phyloP scores from a whole-genome alignment of 2,329 filamentous ascomycete genomes.

The Aspergillus ibericus region DNA sequence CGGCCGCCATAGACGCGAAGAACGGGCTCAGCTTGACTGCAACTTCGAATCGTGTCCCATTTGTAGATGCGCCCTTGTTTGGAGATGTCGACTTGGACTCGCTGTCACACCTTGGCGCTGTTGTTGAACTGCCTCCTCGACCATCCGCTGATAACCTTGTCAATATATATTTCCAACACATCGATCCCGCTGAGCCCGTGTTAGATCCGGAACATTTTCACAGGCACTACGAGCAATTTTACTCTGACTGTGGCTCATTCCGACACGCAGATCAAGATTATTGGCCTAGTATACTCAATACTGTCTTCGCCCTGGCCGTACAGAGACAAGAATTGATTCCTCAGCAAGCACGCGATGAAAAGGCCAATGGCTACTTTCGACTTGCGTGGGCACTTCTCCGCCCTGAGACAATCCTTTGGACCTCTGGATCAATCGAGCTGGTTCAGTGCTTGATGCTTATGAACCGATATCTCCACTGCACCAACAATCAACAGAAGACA shows the following conservation, averaged over 20 bases:
- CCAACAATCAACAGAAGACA: constrained; percentile 20
- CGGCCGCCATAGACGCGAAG: constrained; percentile 18
- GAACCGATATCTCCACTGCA: constrained; percentile 24
- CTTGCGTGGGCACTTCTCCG: constrained; percentile 19
- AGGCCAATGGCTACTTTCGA: constrained; percentile 17
- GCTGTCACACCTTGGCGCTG: neutral
- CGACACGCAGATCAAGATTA: neutral
- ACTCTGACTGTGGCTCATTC: neutral
- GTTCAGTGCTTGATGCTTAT: constrained; percentile 22
- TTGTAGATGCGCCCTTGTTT: constrained; percentile 24
- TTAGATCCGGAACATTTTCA: constrained; percentile 14
- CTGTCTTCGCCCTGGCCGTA: constrained; percentile 19
- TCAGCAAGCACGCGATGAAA: constrained; percentile 9
- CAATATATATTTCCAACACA: constrained; percentile 19
- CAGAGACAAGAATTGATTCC: constrained; percentile 17
- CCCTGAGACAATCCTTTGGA: constrained; percentile 17
- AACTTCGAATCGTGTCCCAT: constrained; percentile 13
- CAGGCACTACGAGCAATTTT: constrained; percentile 9
- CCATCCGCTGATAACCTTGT: constrained; percentile 17
- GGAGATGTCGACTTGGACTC: constrained; percentile 13
- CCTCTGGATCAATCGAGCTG: constrained; percentile 16
- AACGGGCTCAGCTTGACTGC: constrained; percentile 6
- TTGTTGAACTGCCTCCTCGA: constrained; percentile 14
- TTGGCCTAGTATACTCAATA: constrained; percentile 16
- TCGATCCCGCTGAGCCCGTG: constrained; percentile 17